These are phyloP conservation scores for Cytidiella melzeri DNA, from an alignment of 768 basidiomycete genomes.

Conservation along the genomic window DNA sequence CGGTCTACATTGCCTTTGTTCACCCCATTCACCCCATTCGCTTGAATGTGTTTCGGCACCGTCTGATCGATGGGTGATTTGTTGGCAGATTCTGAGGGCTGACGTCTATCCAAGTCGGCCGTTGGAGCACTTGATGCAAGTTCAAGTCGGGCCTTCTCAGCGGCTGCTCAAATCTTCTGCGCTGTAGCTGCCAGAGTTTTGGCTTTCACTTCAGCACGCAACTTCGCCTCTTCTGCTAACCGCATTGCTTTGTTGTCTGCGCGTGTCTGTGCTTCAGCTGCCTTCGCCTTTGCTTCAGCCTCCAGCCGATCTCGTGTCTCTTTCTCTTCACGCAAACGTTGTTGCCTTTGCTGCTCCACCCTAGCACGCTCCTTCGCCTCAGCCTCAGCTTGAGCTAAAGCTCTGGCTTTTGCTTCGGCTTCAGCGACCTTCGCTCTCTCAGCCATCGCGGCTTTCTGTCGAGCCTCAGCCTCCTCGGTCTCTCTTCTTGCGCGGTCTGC, in stretches of 20 bases:
- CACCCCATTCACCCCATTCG: too few relatives aligned
- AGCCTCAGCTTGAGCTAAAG: not conserved
- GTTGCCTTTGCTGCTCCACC: not conserved
- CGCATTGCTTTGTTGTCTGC: not conserved
- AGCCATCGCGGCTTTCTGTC: not conserved
- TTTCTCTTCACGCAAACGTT: not conserved
- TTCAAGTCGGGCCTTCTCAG: not conserved
- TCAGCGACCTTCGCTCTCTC: not conserved
- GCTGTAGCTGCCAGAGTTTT: not conserved
- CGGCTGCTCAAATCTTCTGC: not conserved
- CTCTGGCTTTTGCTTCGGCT: not conserved
- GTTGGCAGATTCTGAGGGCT: not conserved
- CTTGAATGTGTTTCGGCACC: too few relatives aligned
- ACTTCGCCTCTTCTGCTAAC: not conserved
- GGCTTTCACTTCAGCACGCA: not conserved
- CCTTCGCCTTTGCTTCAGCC: not conserved
- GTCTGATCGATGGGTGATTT: too few relatives aligned
- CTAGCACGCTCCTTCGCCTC: not conserved
- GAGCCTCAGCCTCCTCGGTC: conserved; percentile 1
- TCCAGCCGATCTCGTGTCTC: not conserved
- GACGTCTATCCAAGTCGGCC: not conserved
- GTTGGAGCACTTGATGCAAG: not conserved
- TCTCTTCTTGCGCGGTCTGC: not conserved
- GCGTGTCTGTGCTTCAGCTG: conserved; percentile 1
- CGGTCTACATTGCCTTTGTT: too few relatives aligned